Base-by-base conservation (phyloP, 2,329 filamentous ascomycete species). In the Colletotrichum chlorophyti region DNA sequence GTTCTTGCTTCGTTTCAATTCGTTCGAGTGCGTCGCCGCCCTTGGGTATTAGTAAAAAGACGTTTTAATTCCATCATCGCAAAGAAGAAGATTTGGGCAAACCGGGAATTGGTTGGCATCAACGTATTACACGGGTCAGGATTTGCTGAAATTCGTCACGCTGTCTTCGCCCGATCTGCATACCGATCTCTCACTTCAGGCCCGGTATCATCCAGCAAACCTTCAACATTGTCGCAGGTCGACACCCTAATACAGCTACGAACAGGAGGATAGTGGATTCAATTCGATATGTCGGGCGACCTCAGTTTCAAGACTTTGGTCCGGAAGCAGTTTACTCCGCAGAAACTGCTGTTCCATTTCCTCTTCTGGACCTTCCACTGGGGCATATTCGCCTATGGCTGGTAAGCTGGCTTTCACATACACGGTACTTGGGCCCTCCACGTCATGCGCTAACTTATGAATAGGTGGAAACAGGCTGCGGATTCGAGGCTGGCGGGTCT, bases 301-400 rank as follows among this genome's bases (percentile, higher is more conserved):
- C 38, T 65, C 19, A 63, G 65, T 64, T 57, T 75, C 60, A 43
- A 67, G 58, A 64, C 65, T 23, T 67, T 83, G 63, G 63, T 86
- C 63, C 82, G 79, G 72, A 86, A 86, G 74, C 87, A 93, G 75
- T 83, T 93, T 60, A 86, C 85, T 51, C 74, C 83, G 14, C 79
- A 82, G 50, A 96, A 96, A 74, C 71, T 96, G 54, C 59, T 90
- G 43, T 97, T 96, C 74, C 90, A 96, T 72, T 66, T 91, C 64
- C 72, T 95, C 47, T 97, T 96, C 72, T 94, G 92, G 87, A 83
- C 81, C 4, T 77, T 91, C 37, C 93, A 97, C 70, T 86, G 86
- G 73, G 88, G 81, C 21, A 72, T 96, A n/a, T 97, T 97, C 71
- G 89, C 83, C 37, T 84, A 87, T 68, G 93, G 93, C 83, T 97